Evolutionary conservation across 2,329 filamentous ascomycete species (phyloP).

Genomic region (Mariannaea elegans): DNA sequence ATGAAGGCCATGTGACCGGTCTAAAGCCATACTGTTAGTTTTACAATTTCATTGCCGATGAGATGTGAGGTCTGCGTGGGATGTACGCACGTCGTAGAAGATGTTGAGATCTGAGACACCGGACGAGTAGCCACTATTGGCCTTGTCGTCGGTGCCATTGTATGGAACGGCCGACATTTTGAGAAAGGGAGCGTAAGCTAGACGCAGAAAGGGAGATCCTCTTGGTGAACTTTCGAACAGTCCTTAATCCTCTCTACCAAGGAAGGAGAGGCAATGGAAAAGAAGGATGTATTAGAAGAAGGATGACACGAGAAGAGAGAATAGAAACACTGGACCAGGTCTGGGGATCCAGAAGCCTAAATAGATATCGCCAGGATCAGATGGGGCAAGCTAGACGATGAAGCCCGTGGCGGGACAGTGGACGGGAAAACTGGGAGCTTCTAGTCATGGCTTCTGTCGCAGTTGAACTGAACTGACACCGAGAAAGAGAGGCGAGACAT

Average conservation of each 20-base stretch:
- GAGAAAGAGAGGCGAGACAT: background rate
- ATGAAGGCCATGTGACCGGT: slow-evolving; percentile 87
- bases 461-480: slow-evolving; percentile 1
- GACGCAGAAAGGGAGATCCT: slow-evolving; percentile 21
- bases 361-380: slow-evolving; percentile 24
- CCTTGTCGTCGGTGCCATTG: slow-evolving; percentile 59
- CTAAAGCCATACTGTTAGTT: slow-evolving; percentile 50
- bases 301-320: background rate
- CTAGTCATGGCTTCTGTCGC: background rate
- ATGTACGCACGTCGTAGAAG: slow-evolving; percentile 75
- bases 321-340: background rate
- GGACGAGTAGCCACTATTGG: slow-evolving; percentile 61
- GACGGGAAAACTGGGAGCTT: slow-evolving; percentile 4
- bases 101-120: slow-evolving; percentile 77
- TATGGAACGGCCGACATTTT: slow-evolving; percentile 50
- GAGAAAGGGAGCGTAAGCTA: slow-evolving; percentile 15
- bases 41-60: background rate
- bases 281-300: slow-evolving; percentile 6
- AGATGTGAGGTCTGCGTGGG: background rate
- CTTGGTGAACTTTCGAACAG: slow-evolving; percentile 13
- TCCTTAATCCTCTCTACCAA: slow-evolving; percentile 22
- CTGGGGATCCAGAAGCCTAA: slow-evolving; percentile 30
- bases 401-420: slow-evolving; percentile 16
- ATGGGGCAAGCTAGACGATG: slow-evolving; percentile 16
- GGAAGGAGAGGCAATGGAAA: background rate